Percentiles rank a stretch among this genome's conserved stretches.
phyloP scores from a whole-genome alignment of 2,329 filamentous ascomycete genomes.

The Stagonosporopsis cucurbitacearum region DNA sequence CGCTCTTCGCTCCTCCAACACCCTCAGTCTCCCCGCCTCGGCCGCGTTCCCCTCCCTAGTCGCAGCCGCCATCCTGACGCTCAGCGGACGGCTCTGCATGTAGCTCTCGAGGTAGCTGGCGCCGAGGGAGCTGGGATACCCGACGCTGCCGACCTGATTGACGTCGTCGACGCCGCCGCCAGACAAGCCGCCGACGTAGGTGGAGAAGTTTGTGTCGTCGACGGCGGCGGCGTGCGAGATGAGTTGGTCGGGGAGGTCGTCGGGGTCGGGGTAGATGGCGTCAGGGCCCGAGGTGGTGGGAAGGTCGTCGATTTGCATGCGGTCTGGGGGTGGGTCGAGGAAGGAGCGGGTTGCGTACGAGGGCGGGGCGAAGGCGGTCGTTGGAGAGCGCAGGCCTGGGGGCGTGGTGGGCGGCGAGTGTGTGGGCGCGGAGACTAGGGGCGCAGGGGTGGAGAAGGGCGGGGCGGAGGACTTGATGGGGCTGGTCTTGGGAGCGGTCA shows the following conservation, averaged over 20 bases:
- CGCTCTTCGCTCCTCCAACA: conserved; percentile 9
- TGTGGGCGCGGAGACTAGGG: conserved; percentile 6
- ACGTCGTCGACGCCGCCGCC: conserved; percentile 45
- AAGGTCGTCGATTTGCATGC: conserved; percentile 22
- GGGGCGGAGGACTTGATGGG: conserved; percentile 31
- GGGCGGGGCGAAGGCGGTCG: conserved; percentile 13
- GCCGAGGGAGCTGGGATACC: conserved; percentile 44
- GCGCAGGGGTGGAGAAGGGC: conserved; percentile 9
- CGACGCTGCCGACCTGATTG: conserved; percentile 44
- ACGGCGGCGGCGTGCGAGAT: not conserved
- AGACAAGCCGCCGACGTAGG: conserved; percentile 45
- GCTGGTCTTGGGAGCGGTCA: conserved; percentile 29
- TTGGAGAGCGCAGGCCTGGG: conserved; percentile 13
- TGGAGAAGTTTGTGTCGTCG: conserved; percentile 36
- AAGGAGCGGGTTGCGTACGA: conserved; percentile 33
- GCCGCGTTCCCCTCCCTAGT: conserved; percentile 32
- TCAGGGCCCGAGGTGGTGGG: conserved; percentile 20
- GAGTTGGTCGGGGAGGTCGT: conserved; percentile 8
- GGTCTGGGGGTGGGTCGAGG: conserved; percentile 35
- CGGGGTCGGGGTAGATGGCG: conserved; percentile 31
- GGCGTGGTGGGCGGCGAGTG: conserved; percentile 27
- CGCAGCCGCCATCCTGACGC: conserved; percentile 45
- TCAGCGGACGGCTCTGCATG: conserved; percentile 45
- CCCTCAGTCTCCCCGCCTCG: conserved; percentile 9
- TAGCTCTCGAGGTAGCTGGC: conserved; percentile 49